These are phyloP conservation scores for Cystoderma amianthinum DNA, from an alignment of 768 basidiomycete genomes.

Conservation along the genomic window DNA sequence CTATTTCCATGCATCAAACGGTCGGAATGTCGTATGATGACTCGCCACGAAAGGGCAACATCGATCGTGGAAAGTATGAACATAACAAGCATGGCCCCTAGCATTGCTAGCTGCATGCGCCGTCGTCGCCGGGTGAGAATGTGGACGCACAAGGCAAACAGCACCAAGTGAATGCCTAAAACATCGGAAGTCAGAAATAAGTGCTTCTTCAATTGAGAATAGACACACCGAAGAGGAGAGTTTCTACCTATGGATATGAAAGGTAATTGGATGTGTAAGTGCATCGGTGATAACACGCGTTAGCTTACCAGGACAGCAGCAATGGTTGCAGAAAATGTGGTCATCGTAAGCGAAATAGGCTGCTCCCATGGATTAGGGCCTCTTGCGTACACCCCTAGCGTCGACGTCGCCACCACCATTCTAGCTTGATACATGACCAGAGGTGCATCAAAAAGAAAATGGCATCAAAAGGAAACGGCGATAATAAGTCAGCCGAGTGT, in stretches of 20 bases:
- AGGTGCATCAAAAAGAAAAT: no score
- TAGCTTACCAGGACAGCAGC: constrained; percentile 2
- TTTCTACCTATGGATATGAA: constrained; percentile 1
- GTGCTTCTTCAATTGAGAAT: no score
- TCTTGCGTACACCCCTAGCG: neutral
- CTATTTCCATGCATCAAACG: constrained; percentile 6
- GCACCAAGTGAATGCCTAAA: constrained; percentile 2
- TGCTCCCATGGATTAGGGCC: constrained; percentile 1
- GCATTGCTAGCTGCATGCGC: constrained; percentile 7
- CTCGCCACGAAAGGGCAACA: constrained; percentile 11
- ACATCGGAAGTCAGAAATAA: no score
- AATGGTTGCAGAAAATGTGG: neutral
- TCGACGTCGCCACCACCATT: no score
- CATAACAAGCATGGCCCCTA: constrained; percentile 11
- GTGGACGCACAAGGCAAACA: constrained; percentile 2
- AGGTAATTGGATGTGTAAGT: no score
- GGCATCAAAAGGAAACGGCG: no score
- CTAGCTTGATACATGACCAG: no score
- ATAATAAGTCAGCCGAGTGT: no score
- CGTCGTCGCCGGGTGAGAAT: constrained; percentile 8
- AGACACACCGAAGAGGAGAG: constrained; percentile 1
- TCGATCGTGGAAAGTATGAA: constrained; percentile 14
- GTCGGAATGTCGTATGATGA: constrained; percentile 6
- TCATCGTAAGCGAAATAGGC: neutral
- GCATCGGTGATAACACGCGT: no score